Evolutionary conservation across 23 red algal species (phyloP).

Genomic region (Gracilaria vermiculophylla): DNA sequence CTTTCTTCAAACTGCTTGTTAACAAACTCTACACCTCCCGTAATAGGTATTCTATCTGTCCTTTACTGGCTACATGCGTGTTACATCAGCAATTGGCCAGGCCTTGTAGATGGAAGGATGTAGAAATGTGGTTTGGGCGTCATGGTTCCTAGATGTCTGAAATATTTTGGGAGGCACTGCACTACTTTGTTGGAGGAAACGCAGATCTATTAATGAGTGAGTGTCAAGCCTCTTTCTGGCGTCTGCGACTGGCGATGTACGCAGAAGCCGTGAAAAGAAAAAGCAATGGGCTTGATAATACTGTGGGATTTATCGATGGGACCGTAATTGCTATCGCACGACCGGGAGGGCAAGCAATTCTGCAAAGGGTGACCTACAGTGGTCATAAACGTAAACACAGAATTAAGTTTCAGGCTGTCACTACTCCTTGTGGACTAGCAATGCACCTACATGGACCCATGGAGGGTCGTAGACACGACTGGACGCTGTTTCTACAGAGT

Average conservation of each 20-base stretch:
- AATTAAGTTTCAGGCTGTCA: not conserved
- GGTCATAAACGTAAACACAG: not conserved
- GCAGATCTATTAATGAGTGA: not conserved
- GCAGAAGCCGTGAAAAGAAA: not conserved
- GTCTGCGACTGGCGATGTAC: not conserved
- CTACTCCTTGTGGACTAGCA: not conserved
- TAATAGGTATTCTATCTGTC: no score
- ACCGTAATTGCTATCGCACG: not conserved
- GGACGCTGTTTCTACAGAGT: not conserved
- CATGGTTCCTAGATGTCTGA: slow-evolving; percentile 5
- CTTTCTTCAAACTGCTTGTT: no score
- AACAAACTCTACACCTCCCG: no score
- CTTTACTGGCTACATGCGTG: not conserved
- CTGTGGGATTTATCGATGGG: not conserved
- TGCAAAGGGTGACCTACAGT: not conserved
- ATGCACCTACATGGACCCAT: not conserved
- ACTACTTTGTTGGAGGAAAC: not conserved
- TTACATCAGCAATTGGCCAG: not conserved
- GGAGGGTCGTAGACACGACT: slow-evolving; percentile 16
- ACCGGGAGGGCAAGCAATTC: not conserved
- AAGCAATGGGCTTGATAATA: not conserved
- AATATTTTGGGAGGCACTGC: slow-evolving; percentile 20
- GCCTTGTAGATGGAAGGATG: slow-evolving; percentile 4
- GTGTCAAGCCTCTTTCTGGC: no score
- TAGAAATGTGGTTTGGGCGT: not conserved